Conservation (phyloP, 139 green algal genomes). For the Chlorella vulgaris region DNA sequence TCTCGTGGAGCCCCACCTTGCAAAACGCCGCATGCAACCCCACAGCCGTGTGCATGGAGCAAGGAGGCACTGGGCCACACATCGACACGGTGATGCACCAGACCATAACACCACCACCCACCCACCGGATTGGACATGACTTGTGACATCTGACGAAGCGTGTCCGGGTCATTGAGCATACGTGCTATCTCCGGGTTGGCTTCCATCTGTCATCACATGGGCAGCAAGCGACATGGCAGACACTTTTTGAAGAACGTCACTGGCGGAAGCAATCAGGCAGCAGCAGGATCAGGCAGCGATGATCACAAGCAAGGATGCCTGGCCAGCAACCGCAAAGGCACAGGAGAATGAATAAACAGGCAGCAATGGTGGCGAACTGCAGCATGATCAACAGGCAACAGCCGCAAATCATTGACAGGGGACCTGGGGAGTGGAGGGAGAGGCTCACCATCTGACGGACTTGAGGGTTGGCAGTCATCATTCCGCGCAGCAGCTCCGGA, state of each 20-base stretch:
- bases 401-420: slow-evolving; percentile 76
- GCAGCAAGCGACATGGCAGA: neutral
- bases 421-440: too few species aligned
- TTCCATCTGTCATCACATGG: neutral
- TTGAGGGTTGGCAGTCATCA: slow-evolving; percentile 81
- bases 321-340: too few species aligned
- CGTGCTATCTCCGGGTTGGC: slow-evolving; percentile 88
- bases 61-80: too few species aligned
- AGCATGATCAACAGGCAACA: neutral
- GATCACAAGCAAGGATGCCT: neutral
- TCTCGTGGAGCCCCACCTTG: too few species aligned
- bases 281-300: neutral
- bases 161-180: slow-evolving; percentile 88
- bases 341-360: too few species aligned
- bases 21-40: too few species aligned
- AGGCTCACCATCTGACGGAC: slow-evolving; percentile 68
- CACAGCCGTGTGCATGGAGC: too few species aligned
- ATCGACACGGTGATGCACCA: too few species aligned
- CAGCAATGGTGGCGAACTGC: neutral
- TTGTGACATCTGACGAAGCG: slow-evolving; percentile 82
- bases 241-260: neutral
- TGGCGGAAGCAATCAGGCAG: neutral
- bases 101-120: too few species aligned
- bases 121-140: slow-evolving; percentile 84
- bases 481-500: slow-evolving; percentile 81